A percentile compares a stretch with the other conserved stretches of the same genome.
phyloP scores from a whole-genome alignment of 768 basidiomycete genomes.

The Pleurotus platypus region DNA sequence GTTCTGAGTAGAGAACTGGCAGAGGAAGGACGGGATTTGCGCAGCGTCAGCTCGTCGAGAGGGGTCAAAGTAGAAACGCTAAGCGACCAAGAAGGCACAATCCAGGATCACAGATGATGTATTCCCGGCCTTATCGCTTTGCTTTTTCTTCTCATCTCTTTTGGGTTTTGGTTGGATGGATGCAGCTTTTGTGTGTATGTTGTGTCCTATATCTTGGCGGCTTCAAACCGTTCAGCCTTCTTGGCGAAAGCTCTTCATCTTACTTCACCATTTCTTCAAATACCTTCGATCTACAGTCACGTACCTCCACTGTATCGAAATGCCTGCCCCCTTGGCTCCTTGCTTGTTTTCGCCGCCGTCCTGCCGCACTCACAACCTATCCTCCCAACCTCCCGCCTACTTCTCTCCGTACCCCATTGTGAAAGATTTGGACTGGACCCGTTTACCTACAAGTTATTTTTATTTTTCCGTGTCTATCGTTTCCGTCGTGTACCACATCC shows the following conservation, averaged over 20 bases:
- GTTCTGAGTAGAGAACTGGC: slow-evolving; percentile 74
- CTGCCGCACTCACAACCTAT: slow-evolving; percentile 6
- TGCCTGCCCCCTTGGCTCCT: neutral
- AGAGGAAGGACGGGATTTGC: slow-evolving; percentile 86
- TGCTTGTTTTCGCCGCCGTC: slow-evolving; percentile 1
- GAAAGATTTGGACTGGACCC: slow-evolving; percentile 10
- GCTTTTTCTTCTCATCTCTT: slow-evolving; percentile 10
- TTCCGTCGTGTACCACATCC: slow-evolving; percentile 2
- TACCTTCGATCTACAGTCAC: neutral
- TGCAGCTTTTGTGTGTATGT: slow-evolving; percentile 19
- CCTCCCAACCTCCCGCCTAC: slow-evolving; percentile 8
- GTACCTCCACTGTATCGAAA: slow-evolving; percentile 6
- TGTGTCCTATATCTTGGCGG: slow-evolving; percentile 18
- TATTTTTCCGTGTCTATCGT: neutral
- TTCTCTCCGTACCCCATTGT: neutral
- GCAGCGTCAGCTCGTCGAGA: slow-evolving; percentile 77
- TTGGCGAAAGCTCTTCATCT: slow-evolving; percentile 4
- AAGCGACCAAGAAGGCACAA: slow-evolving; percentile 49
- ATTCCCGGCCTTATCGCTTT: slow-evolving; percentile 9
- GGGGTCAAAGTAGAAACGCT: slow-evolving; percentile 76
- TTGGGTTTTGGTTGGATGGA: slow-evolving; percentile 18
- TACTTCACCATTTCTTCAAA: neutral
- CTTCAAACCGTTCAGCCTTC: slow-evolving; percentile 10
- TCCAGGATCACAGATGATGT: slow-evolving; percentile 32
- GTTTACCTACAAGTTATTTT: neutral